phyloP scores from a whole-genome alignment of 2,329 filamentous ascomycete species.

The Cytospora piceicola region DNA sequence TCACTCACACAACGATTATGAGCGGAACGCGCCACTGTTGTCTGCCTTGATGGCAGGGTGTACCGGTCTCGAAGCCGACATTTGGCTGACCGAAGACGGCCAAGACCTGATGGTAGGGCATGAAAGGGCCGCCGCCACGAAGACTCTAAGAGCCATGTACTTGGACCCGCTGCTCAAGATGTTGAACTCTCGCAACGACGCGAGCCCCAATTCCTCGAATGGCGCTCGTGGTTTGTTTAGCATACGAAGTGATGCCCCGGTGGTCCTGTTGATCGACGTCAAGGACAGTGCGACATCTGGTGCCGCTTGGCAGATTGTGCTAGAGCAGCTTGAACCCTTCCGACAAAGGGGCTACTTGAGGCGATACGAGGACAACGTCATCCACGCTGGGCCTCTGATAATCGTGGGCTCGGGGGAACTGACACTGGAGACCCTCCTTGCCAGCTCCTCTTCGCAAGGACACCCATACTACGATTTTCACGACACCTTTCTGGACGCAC shows the following conservation, averaged over 20 bases:
- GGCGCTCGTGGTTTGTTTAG: constrained; percentile 56
- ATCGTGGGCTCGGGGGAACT: constrained; percentile 68
- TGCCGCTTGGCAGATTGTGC: constrained; percentile 56
- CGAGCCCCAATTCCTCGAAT: constrained; percentile 32
- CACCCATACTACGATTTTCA: constrained; percentile 7
- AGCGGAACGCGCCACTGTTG: constrained; percentile 64
- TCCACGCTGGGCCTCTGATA: constrained; percentile 63
- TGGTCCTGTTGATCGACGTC: constrained; percentile 70
- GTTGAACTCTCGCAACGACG: constrained; percentile 56
- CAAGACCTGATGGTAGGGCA: constrained; percentile 67
- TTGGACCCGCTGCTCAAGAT: constrained; percentile 64
- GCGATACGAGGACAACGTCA: constrained; percentile 52
- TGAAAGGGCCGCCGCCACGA: constrained; percentile 56
- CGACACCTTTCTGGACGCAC: constrained; percentile 70
- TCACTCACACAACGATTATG: constrained; percentile 74
- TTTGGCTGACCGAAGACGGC: constrained; percentile 60
- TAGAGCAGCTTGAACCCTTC: constrained; percentile 62
- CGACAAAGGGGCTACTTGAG: constrained; percentile 61
- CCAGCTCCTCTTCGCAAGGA: background rate
- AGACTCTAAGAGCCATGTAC: constrained; percentile 66
- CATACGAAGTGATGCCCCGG: constrained; percentile 52
- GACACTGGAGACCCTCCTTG: constrained; percentile 2
- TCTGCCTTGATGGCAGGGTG: constrained; percentile 63
- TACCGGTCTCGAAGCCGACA: constrained; percentile 69
- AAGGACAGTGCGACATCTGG: constrained; percentile 57